Evolutionary conservation across 495 filamentous ascomycete genomes (phyloP).

Genomic region (Chaetomium tenue): DNA sequence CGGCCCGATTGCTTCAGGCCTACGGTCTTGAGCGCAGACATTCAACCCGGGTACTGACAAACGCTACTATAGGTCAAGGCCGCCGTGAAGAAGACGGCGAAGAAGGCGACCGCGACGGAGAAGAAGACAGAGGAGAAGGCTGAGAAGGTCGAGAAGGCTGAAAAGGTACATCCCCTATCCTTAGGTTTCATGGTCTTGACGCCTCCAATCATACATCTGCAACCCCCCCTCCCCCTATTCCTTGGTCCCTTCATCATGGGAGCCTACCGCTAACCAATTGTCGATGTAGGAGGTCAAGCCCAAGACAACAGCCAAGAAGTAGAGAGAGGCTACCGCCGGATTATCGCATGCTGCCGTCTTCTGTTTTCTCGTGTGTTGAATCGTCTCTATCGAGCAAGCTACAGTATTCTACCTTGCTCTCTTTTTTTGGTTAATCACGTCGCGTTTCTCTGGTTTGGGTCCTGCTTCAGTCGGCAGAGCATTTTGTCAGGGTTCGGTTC

Average conservation of each 20-base stretch:
- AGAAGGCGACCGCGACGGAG: constrained; percentile 22
- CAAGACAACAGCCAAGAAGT: constrained; percentile 45
- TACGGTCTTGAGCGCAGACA: background rate
- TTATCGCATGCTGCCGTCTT: background rate
- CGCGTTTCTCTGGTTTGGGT: constrained; percentile 1
- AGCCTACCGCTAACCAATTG: constrained; percentile 12
- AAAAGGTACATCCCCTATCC: constrained; percentile 20
- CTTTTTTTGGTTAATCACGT: background rate
- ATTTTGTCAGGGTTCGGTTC: background rate
- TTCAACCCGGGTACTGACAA: background rate
- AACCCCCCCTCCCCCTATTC: too few species aligned
- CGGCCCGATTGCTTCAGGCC: background rate
- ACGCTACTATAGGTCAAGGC: constrained; percentile 42
- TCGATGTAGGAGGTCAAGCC: constrained; percentile 35
- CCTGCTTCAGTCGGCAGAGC: background rate
- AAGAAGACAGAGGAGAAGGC: constrained; percentile 30
- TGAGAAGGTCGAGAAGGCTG: constrained; percentile 29
- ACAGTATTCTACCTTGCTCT: background rate
- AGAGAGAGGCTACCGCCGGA: constrained; percentile 33
- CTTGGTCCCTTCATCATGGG: background rate
- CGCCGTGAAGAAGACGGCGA: constrained; percentile 48
- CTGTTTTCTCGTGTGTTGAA: background rate
- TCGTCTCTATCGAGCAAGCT: background rate
- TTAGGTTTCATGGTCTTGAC: too few species aligned
- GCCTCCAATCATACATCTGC: background rate